These are phyloP conservation scores for Alternaria brassicicola DNA, from an alignment of 2,329 filamentous ascomycete species.

Conservation along the genomic window DNA sequence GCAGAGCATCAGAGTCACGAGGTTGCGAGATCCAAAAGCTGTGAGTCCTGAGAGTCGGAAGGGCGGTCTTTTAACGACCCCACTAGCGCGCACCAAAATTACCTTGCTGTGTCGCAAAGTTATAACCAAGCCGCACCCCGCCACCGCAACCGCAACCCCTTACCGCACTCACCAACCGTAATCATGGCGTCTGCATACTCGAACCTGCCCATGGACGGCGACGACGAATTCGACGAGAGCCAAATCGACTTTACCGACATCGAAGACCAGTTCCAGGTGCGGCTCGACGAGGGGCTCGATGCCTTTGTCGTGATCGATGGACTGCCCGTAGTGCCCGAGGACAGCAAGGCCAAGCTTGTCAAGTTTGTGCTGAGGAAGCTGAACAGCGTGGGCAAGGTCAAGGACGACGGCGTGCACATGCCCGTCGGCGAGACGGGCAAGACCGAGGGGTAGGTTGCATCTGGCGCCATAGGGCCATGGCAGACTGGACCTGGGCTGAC, in stretches of 20 bases:
- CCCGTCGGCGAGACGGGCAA: slow-evolving; percentile 85
- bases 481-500: slow-evolving; percentile 20
- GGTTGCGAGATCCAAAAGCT: background rate
- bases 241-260: slow-evolving; percentile 96
- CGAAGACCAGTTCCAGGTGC: slow-evolving; percentile 91
- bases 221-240: slow-evolving; percentile 90
- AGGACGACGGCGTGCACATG: slow-evolving; percentile 91
- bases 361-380: slow-evolving; percentile 97
- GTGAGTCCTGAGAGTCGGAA: background rate
- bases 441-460: slow-evolving; percentile 74
- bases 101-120: background rate
- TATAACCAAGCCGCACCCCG: background rate
- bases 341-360: slow-evolving; percentile 90
- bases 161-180: slow-evolving; percentile 51
- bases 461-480: background rate
- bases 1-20: background rate
- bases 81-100: slow-evolving; percentile 21
- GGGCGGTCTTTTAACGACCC: background rate
- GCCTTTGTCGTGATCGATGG: slow-evolving; percentile 97
- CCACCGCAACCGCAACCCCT: slow-evolving; percentile 26
- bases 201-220: slow-evolving; percentile 75
- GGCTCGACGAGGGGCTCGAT: slow-evolving; percentile 93
- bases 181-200: slow-evolving; percentile 91
- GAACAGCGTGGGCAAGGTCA: slow-evolving; percentile 80
- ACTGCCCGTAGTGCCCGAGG: slow-evolving; percentile 84